A percentile compares a stretch with the other conserved stretches of the same genome.
Conservation (phyloP, 2,329 filamentous ascomycete genomes). For the Colletotrichum lentis region DNA sequence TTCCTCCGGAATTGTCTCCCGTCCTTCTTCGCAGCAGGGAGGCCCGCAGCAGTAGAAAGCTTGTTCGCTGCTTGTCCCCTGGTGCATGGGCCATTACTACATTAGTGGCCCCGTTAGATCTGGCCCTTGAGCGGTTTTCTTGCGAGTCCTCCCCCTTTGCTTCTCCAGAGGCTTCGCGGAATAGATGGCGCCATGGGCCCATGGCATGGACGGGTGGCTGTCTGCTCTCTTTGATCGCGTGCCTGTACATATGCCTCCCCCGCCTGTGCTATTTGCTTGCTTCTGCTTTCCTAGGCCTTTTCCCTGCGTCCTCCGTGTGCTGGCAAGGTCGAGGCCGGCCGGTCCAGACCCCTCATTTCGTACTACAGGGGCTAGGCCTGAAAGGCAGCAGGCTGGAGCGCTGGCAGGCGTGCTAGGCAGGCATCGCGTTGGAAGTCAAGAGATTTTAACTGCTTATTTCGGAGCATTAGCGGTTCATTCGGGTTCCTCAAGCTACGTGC, state of each 20-base stretch:
- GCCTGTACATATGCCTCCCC: neutral
- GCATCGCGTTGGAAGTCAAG: neutral
- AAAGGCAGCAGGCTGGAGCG: slow-evolving; percentile 17
- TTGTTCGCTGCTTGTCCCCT: slow-evolving; percentile 25
- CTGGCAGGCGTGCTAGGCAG: neutral
- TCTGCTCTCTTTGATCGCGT: slow-evolving; percentile 17
- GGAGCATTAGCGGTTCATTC: slow-evolving; percentile 6
- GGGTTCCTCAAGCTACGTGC: neutral
- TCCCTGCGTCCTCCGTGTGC: neutral
- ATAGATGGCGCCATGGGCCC: neutral
- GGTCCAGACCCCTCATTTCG: slow-evolving; percentile 16
- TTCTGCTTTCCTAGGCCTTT: slow-evolving; percentile 10
- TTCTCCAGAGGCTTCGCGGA: neutral
- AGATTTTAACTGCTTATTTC: slow-evolving; percentile 16
- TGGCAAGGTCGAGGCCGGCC: slow-evolving; percentile 1
- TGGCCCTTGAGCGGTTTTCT: neutral
- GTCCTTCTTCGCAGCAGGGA: slow-evolving; percentile 4
- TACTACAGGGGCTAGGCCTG: slow-evolving; percentile 23
- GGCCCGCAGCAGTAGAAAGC: slow-evolving; percentile 29
- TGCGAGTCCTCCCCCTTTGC: neutral
- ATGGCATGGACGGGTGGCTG: neutral
- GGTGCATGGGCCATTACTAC: neutral
- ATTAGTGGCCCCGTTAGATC: neutral
- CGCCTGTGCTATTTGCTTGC: neutral
- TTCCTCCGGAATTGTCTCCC: neutral